Evolutionary conservation across 2,329 filamentous ascomycete genomes (phyloP).

Genomic region (Talaromyces sp.): DNA sequence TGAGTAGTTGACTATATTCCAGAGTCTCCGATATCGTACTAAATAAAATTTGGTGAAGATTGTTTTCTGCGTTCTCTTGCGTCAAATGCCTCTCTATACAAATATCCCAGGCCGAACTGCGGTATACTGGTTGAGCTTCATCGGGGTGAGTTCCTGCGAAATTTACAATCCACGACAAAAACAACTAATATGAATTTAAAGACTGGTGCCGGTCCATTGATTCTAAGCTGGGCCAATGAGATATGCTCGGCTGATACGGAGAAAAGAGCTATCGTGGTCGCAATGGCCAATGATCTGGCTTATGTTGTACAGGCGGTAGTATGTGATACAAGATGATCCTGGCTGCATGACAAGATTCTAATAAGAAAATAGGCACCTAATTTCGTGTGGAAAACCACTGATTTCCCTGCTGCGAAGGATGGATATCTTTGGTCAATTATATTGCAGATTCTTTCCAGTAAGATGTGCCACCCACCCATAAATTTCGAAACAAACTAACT

Average conservation of each 20-base stretch:
- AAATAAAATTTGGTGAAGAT: constrained; percentile 26
- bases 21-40: not conserved
- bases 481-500: not conserved
- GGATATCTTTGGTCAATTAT: constrained; percentile 43
- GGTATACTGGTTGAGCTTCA: constrained; percentile 44
- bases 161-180: not conserved
- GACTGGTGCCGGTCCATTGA: constrained; percentile 41
- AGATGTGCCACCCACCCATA: constrained; percentile 9
- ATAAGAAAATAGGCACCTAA: constrained; percentile 32
- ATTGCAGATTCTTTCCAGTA: constrained; percentile 38
- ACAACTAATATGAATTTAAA: constrained; percentile 2
- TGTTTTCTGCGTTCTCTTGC: constrained; percentile 35
- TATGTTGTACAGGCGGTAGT: constrained; percentile 39
- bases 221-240: constrained; percentile 43
- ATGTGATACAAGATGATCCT: not conserved
- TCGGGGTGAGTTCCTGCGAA: constrained; percentile 31
- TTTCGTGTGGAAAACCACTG: constrained; percentile 48
- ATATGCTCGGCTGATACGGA: constrained; percentile 36
- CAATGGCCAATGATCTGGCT: constrained; percentile 35
- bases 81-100: constrained; percentile 41
- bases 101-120: constrained; percentile 39
- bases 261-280: constrained; percentile 36
- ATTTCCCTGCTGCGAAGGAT: constrained; percentile 40
- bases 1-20: constrained; percentile 15
- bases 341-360: not conserved